Conservation (phyloP, 495 filamentous ascomycete genomes). For the Penicillium bialowiezense region DNA sequence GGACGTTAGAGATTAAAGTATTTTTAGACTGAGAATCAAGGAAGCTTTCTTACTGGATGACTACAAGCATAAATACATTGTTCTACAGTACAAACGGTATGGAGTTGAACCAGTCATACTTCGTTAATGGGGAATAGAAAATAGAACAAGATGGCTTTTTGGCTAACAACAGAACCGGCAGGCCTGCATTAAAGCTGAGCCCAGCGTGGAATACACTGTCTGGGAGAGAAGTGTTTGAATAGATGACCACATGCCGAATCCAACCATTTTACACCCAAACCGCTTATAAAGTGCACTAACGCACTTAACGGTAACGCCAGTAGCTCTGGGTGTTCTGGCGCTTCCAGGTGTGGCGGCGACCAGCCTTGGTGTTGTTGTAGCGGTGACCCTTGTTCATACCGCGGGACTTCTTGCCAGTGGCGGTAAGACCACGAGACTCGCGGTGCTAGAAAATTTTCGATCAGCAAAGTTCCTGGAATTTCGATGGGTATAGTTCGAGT, state of each 20-base stretch:
- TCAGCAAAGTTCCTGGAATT: neutral
- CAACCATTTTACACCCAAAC: slow-evolving; percentile 33
- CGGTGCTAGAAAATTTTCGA: slow-evolving; percentile 61
- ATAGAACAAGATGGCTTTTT: slow-evolving; percentile 40
- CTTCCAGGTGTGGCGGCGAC: slow-evolving; percentile 99
- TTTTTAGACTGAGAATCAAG: too few species aligned
- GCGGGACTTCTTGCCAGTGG: slow-evolving; percentile 98
- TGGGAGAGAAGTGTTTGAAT: slow-evolving; percentile 35
- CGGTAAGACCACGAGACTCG: slow-evolving; percentile 91
- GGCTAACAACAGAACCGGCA: slow-evolving; percentile 43
- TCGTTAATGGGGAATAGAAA: slow-evolving; percentile 42
- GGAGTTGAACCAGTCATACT: slow-evolving; percentile 42
- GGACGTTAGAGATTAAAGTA: too few species aligned
- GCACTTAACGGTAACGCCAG: slow-evolving; percentile 75
- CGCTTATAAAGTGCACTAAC: slow-evolving; percentile 23
- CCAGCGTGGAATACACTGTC: slow-evolving; percentile 29
- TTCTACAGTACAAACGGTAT: slow-evolving; percentile 9
- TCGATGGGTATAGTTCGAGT: neutral
- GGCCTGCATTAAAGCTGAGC: slow-evolving; percentile 43
- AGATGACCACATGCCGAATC: slow-evolving; percentile 40
- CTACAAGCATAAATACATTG: slow-evolving; percentile 14
- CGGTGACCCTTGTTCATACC: slow-evolving; percentile 98
- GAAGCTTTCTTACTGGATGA: too few species aligned
- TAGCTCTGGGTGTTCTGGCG: slow-evolving; percentile 95
- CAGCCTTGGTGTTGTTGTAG: slow-evolving; percentile 95